phyloP scores from a whole-genome alignment of 2,329 filamentous ascomycete genomes.

The Rutstroemia sp. region DNA sequence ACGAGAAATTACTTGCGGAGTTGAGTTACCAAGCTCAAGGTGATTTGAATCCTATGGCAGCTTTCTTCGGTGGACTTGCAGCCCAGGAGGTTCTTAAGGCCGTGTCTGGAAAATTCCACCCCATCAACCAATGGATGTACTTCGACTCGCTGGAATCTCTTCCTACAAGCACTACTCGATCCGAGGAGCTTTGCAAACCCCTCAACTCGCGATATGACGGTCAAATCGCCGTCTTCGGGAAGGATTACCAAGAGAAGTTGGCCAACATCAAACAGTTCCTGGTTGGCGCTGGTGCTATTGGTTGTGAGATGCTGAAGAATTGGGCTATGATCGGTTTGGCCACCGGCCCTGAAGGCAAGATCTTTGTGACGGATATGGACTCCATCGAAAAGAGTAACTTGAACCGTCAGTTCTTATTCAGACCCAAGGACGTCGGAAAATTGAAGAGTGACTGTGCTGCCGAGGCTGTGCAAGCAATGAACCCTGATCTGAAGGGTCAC shows the following conservation, averaged over 20 bases:
- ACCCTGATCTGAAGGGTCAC: constrained; percentile 81
- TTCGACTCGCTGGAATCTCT: constrained; percentile 97
- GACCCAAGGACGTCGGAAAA: constrained; percentile 84
- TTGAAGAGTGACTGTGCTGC: constrained; percentile 96
- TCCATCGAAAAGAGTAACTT: constrained; percentile 98
- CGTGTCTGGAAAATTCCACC: constrained; percentile 94
- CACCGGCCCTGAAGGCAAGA: constrained; percentile 79
- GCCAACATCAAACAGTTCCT: constrained; percentile 87
- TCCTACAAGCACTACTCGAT: constrained; percentile 65
- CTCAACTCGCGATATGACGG: constrained; percentile 85
- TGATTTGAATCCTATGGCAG: constrained; percentile 85
- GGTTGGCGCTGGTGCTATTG: constrained; percentile 93
- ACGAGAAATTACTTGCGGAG: constrained; percentile 88
- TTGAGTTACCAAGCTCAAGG: constrained; percentile 90
- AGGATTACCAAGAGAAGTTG: constrained; percentile 89
- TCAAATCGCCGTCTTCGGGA: constrained; percentile 93
- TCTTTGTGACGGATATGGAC: constrained; percentile 94
- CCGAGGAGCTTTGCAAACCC: constrained; percentile 83
- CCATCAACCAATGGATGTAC: constrained; percentile 94
- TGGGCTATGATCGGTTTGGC: constrained; percentile 98
- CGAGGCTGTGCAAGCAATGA: constrained; percentile 87
- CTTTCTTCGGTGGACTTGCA: constrained; percentile 87
- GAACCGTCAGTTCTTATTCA: constrained; percentile 95
- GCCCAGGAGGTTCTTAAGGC: constrained; percentile 96
- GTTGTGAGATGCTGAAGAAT: constrained; percentile 98